phyloP scores from a whole-genome alignment of 257 asterid genomes.

The Plantago ovata region DNA sequence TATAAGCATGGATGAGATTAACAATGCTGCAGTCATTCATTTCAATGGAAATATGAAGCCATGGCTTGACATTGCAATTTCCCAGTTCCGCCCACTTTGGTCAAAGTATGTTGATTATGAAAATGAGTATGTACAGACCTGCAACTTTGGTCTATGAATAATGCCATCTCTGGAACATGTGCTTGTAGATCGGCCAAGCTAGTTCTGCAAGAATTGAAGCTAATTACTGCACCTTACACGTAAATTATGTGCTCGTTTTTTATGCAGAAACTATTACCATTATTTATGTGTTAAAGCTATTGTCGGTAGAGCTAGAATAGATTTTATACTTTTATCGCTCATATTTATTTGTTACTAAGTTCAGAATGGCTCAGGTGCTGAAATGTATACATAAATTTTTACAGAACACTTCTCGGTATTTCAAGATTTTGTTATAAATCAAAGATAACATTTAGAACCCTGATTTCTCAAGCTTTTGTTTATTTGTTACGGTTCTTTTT shows the following conservation, averaged over 20 bases:
- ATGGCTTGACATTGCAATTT: conserved; percentile 86
- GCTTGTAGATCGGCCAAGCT: conserved; percentile 24
- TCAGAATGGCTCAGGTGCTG: background rate
- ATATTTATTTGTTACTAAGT: background rate
- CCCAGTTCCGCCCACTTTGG: conserved; percentile 78
- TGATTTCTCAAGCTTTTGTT: too few relatives aligned
- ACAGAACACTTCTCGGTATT: background rate
- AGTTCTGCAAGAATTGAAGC: conserved; percentile 18
- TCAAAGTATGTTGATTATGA: conserved; percentile 74
- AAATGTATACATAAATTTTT: too few relatives aligned
- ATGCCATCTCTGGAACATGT: background rate
- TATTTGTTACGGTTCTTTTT: too few relatives aligned
- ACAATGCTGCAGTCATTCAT: conserved; percentile 84
- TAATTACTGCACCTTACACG: conserved; percentile 20
- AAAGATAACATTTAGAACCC: background rate
- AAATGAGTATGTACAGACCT: conserved; percentile 67
- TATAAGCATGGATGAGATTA: conserved; percentile 79
- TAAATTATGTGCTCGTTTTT: conserved; percentile 14
- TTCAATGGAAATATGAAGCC: conserved; percentile 88
- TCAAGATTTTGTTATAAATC: background rate
- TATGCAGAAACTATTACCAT: background rate
- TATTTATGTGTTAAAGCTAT: conserved; percentile 14
- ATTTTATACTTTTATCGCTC: background rate
- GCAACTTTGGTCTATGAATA: conserved; percentile 72
- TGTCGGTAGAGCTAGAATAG: conserved; percentile 13